Percentiles rank a stretch among this genome's conserved stretches.
Conservation (phyloP, 1,284 basidiomycete species). For the Ustilago loliicola region DNA sequence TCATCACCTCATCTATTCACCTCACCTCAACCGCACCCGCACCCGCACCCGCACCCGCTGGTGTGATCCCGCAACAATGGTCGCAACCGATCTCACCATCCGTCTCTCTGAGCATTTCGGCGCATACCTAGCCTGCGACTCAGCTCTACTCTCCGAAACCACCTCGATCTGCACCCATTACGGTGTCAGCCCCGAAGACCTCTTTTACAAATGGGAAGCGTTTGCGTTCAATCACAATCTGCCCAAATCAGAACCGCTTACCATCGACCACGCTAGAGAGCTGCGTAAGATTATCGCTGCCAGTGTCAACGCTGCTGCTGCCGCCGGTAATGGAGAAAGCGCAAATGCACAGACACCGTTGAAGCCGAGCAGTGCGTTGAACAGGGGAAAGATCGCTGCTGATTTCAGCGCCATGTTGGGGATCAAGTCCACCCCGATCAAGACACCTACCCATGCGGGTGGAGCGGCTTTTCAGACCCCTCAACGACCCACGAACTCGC, state of each 20-base stretch:
- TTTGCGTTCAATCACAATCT: slow-evolving; percentile 51
- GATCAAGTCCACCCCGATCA: slow-evolving; percentile 35
- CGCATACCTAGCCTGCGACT: slow-evolving; percentile 34
- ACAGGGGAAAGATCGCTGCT: slow-evolving; percentile 31
- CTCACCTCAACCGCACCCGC: background rate
- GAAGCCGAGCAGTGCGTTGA: slow-evolving; percentile 41
- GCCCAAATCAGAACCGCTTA: slow-evolving; percentile 40
- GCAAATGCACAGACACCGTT: slow-evolving; percentile 19
- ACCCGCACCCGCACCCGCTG: background rate
- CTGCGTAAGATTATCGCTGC: slow-evolving; percentile 49
- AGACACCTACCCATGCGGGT: background rate
- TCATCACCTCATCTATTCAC: too few species aligned
- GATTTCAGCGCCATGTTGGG: slow-evolving; percentile 33
- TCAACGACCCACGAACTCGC: slow-evolving; percentile 19
- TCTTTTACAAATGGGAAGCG: slow-evolving; percentile 64
- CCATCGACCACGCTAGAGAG: slow-evolving; percentile 49
- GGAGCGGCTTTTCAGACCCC: slow-evolving; percentile 36
- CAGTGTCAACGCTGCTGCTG: slow-evolving; percentile 26
- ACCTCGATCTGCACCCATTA: slow-evolving; percentile 54
- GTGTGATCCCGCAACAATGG: slow-evolving; percentile 10
- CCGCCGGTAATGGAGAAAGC: background rate
- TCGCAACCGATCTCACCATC: slow-evolving; percentile 30
- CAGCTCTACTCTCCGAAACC: slow-evolving; percentile 41
- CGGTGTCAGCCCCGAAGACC: slow-evolving; percentile 47
- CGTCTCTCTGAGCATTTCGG: slow-evolving; percentile 45